These are phyloP conservation scores for Umbellularia californica DNA, from an alignment of 164 flowering plant genomes.

Conservation along the genomic window DNA sequence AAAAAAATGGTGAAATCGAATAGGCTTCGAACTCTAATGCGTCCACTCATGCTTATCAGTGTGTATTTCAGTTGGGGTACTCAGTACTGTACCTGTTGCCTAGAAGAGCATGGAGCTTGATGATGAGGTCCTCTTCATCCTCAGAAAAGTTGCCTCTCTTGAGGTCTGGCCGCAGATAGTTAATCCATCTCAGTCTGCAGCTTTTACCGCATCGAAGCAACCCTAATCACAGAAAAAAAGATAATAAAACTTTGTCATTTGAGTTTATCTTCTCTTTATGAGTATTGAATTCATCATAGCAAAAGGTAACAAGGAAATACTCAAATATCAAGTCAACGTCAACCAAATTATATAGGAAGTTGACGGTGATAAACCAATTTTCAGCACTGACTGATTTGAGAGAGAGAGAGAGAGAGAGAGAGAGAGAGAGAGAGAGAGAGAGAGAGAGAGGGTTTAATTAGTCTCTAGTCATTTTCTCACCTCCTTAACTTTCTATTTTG, in stretches of 20 bases:
- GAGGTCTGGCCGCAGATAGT: slow-evolving; percentile 61
- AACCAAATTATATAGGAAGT: no score
- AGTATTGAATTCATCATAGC: no score
- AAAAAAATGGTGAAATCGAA: no score
- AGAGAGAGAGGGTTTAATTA: neutral
- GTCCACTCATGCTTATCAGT: no score
- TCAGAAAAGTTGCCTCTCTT: slow-evolving; percentile 64
- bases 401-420: neutral
- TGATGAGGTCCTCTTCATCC: slow-evolving; percentile 76
- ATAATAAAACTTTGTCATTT: neutral
- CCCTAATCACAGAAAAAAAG: slow-evolving; percentile 26
- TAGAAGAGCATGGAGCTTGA: slow-evolving; percentile 72
- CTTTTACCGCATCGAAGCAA: slow-evolving; percentile 64
- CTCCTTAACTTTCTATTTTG: neutral
- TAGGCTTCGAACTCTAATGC: no score
- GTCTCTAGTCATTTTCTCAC: no score
- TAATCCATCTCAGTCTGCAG: slow-evolving; percentile 66
- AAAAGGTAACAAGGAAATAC: no score
- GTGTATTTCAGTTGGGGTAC: neutral
- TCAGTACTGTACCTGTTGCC: slow-evolving; percentile 47
- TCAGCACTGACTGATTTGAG: neutral
- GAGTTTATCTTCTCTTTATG: no score
- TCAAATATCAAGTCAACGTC: no score
- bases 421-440: neutral
- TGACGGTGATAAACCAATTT: no score